Evolutionary conservation across 352 stramenopile species (phyloP).

Genomic region (Thraustochytrium striatum): DNA sequence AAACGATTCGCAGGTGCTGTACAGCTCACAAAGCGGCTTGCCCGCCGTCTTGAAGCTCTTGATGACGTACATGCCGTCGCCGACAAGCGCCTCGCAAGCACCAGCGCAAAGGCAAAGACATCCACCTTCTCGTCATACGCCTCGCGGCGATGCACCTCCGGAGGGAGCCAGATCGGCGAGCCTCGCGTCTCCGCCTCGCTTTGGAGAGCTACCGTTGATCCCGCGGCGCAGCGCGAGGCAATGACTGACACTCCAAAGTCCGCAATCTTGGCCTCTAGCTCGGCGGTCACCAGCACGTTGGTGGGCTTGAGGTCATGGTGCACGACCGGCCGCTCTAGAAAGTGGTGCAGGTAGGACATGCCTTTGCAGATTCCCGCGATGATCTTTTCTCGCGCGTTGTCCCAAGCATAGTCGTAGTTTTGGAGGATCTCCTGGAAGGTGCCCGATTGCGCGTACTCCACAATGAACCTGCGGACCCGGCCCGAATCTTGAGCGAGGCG

Average conservation of each 20-base stretch:
- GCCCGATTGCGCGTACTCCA: constrained; percentile 2
- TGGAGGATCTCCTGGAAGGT: constrained; percentile 27
- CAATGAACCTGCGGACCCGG: constrained; percentile 37
- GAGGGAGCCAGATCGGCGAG: constrained; percentile 68
- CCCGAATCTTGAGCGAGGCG: constrained; percentile 12
- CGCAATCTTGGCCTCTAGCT: constrained; percentile 12
- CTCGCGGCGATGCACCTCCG: constrained; percentile 60
- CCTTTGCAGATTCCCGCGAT: background rate
- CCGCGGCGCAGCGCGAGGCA: background rate
- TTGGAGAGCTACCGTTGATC: too few relatives aligned
- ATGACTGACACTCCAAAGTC: constrained; percentile 49
- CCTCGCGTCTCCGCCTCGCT: constrained; percentile 55
- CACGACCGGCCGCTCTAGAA: constrained; percentile 31
- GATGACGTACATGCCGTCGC: constrained; percentile 25
- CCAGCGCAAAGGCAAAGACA: constrained; percentile 53
- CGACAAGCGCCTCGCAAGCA: constrained; percentile 51
- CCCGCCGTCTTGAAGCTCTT: background rate
- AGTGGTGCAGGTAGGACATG: constrained; percentile 12
- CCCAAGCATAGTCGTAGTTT: background rate
- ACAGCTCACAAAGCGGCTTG: background rate
- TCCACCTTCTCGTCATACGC: constrained; percentile 49
- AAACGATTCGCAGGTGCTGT: background rate
- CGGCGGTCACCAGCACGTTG: constrained; percentile 44
- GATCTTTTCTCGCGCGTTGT: background rate
- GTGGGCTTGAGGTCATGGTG: constrained; percentile 51